Base-by-base conservation (phyloP, 352 stramenopile genomes). In the Pythium sp. region DNA sequence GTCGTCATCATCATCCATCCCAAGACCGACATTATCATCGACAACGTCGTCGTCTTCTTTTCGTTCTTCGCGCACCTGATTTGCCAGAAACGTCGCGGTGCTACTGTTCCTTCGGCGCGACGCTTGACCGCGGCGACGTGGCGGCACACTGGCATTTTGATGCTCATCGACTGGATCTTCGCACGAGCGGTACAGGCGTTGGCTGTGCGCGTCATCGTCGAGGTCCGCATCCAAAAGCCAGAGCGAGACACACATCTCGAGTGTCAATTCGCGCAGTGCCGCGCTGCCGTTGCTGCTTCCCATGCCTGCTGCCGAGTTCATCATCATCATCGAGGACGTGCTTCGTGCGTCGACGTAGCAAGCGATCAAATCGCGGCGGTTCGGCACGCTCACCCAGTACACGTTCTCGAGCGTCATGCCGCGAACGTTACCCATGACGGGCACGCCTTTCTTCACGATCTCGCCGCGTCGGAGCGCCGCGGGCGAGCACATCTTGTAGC, bases 401-500 rank as follows among this genome's bases (percentile, higher is more conserved):
- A 94, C 84, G 67, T 94, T 89, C 41, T 93, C 86, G 20, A 81
- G 70, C 62, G 84, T 88, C 79, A 93, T 85, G 49, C 74, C 73
- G n/a, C 80, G 80, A 22, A 85, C 66, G 41, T 79, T 74, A n/a
- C 74, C 81, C 49, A 81, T 51, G 5, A 90, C 67, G 0, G 86
- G 84, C 7, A 75, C 73, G 20, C 86, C 86, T 26, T 79, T 76
- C 56, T 89, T 86, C n/a, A 98, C 79, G 47, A 98, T 81, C 49
- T 98, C 91, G 51, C 79, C 93, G 41, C 90, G 84, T 6, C 88
- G 78, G 18, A 98, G 71, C 18, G 82, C 75, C 18, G 86, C 81
- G 0, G 87, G 73, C 26, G 86, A 82, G 26, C 91, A 78, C 47
- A 99, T 84, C 61, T 98, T 96, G 75, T 98, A 98, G 65, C 94